Percentiles rank a stretch among this genome's conserved stretches.
Evolutionary conservation across 257 asterid species (phyloP).

Genomic region (Cordia subcordata): DNA sequence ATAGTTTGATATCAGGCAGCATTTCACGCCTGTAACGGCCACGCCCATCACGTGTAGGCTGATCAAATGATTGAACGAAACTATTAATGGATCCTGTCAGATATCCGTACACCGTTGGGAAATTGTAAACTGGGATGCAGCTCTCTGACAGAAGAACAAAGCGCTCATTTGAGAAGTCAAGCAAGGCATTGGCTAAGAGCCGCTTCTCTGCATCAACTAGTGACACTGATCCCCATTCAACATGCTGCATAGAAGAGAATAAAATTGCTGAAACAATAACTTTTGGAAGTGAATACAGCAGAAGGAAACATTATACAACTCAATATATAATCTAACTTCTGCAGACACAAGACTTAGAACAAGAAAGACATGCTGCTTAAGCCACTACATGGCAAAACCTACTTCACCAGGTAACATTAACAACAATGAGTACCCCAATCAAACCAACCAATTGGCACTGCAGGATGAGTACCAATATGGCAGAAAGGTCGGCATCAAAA

Average conservation of each 20-base stretch:
- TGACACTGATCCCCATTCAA: slow-evolving; percentile 81
- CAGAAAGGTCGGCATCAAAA: too few relatives aligned
- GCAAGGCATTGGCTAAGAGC: slow-evolving; percentile 87
- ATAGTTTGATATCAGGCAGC: slow-evolving; percentile 56
- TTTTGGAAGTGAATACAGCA: not conserved
- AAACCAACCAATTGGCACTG: too few relatives aligned
- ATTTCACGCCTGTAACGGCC: slow-evolving; percentile 85
- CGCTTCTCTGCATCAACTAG: slow-evolving; percentile 94
- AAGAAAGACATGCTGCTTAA: too few relatives aligned
- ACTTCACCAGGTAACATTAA: too few relatives aligned
- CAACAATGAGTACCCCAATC: too few relatives aligned
- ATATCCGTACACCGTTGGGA: slow-evolving; percentile 62
- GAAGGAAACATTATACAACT: not conserved
- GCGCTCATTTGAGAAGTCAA: slow-evolving; percentile 91
- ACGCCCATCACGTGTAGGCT: slow-evolving; percentile 87
- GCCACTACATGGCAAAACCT: too few relatives aligned
- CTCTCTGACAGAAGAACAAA: slow-evolving; percentile 89
- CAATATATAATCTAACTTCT: too few relatives aligned
- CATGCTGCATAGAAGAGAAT: slow-evolving; percentile 43
- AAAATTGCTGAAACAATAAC: slow-evolving; percentile 6
- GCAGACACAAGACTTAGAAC: too few relatives aligned
- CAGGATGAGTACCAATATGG: too few relatives aligned
- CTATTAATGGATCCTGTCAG: slow-evolving; percentile 61
- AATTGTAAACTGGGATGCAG: slow-evolving; percentile 76
- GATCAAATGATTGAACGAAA: slow-evolving; percentile 73